These are phyloP conservation scores for Smittium mucronatum DNA, from an alignment of 371 early-diverging fungal species.

Conservation along the genomic window DNA sequence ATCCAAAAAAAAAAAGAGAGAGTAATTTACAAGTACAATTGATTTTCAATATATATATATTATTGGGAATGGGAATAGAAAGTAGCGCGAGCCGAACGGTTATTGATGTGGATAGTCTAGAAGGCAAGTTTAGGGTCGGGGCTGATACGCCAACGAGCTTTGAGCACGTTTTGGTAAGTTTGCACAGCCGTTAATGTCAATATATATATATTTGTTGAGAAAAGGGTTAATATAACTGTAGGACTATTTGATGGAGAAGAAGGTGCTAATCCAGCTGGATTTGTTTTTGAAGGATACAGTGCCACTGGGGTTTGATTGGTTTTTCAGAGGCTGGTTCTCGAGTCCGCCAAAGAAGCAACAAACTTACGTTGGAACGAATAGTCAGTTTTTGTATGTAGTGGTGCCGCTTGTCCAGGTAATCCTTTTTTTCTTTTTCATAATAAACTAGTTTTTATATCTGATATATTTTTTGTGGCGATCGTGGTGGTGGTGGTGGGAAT, in stretches of 20 bases:
- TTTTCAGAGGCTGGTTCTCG: not conserved
- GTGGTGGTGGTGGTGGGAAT: no score
- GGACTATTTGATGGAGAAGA: not conserved
- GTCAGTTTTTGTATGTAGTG: not conserved
- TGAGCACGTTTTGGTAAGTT: conserved; percentile 3
- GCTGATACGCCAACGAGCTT: conserved; percentile 4
- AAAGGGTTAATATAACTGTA: not conserved
- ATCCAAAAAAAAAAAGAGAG: not conserved
- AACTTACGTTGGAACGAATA: not conserved
- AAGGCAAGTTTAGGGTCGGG: not conserved
- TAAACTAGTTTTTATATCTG: not conserved
- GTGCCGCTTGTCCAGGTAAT: conserved; percentile 3
- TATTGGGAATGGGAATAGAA: no score
- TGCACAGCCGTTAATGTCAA: no score
- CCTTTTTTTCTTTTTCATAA: not conserved
- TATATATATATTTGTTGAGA: no score
- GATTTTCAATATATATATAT: no score
- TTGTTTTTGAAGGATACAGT: not conserved
- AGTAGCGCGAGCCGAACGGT: no score
- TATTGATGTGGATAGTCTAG: conserved; percentile 2
- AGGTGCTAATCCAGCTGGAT: not conserved
- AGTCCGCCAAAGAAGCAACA: not conserved
- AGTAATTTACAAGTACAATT: no score
- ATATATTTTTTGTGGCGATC: not conserved
- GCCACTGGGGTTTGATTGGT: not conserved